Evolutionary conservation across 352 stramenopile species (phyloP), one percentile per base, ranked within the genome.

Genomic region (Pythium aquatile): DNA sequence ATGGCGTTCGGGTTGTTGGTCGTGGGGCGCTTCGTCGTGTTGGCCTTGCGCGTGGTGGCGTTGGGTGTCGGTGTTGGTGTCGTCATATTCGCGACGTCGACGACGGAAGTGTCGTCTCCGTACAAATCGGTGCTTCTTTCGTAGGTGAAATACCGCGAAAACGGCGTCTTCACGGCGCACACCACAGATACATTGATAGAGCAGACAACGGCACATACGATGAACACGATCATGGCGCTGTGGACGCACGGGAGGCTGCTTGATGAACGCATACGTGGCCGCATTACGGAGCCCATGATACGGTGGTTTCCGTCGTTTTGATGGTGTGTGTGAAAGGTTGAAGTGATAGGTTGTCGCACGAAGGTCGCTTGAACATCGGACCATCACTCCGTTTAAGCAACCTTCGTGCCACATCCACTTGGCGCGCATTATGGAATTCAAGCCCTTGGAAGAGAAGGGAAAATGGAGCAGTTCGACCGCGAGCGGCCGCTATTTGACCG

Each of bases 401-500:
- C 58, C 44, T 66, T 72, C 58, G 20, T 14, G n/a, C 9, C 13
- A 72, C 65, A 49, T 72, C 16, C 2, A 2, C 3, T 30, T 72
- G 58, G 65, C 65, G 65, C 65, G 58, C 59, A 56, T 60, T 72
- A 64, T 64, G 58, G 47, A 66, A 66, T 72, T 66, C 58, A 66
- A 66, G 64, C 6, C 24, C 11, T 9, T 24, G 20, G 5, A 1
- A 6, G n/a, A 62, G 42, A 63, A 44, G 4, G 6, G 35, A 61
- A 32, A 35, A 95, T 95, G 87, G 87, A 95, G 63, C 76, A 91
- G 61, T 94, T 78, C 58, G 76, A 93, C 63, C 81, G 87, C 55
- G 83, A 93, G 32, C 68, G 62, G 56, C 87, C 87, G 72, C 87
- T 95, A 46, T 95, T 95, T 56, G 87, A 95, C 66, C 79, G 79